Percentiles rank a stretch among this genome's conserved stretches.
Conservation (phyloP, 148 eudicot genomes). For the Spergularia bocconei region DNA sequence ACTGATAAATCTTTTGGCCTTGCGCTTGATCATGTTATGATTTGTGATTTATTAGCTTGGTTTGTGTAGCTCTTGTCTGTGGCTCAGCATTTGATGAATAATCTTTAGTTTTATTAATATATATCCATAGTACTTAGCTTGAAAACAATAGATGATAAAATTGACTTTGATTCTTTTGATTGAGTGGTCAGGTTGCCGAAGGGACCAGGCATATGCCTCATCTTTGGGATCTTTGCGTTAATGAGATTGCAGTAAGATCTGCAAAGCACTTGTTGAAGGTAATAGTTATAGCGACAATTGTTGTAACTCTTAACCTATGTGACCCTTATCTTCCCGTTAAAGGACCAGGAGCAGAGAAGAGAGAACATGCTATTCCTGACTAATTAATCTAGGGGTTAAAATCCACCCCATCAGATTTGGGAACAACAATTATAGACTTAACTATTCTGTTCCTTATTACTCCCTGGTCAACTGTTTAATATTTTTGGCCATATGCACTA, state of each 20-base stretch:
- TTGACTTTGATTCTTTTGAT: conserved; percentile 11
- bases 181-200: conserved; percentile 68
- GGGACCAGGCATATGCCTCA: conserved; percentile 93
- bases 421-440: no score
- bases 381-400: no score
- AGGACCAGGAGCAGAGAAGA: not conserved
- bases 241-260: conserved; percentile 83
- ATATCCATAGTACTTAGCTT: not conserved
- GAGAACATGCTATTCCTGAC: not conserved
- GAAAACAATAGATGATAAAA: not conserved
- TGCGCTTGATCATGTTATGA: not conserved
- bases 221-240: conserved; percentile 84
- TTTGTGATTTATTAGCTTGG: not conserved
- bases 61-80: not conserved
- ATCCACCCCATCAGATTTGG: no score
- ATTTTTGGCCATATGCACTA: no score
- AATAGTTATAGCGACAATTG: conserved; percentile 2
- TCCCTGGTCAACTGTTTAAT: no score
- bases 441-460: no score
- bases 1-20: not conserved
- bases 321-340: not conserved
- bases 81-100: not conserved
- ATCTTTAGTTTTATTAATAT: not conserved
- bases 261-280: conserved; percentile 96
- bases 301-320: not conserved